Evolutionary conservation across 2,329 filamentous ascomycete species (phyloP).

Genomic region (Talaromyces sp.): DNA sequence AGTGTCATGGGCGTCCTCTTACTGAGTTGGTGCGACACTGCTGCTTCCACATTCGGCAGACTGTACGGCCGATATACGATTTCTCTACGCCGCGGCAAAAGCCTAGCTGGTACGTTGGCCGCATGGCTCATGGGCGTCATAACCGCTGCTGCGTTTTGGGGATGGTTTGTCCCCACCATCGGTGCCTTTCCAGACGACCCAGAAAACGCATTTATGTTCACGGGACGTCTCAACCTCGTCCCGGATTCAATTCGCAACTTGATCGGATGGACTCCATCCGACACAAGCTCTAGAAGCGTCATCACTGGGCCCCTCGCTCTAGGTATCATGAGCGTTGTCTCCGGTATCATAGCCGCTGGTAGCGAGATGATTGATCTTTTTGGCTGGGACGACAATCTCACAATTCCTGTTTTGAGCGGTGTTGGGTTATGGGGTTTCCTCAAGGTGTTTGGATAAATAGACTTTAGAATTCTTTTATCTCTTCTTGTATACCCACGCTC

Average conservation of each 20-base stretch:
- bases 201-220: slow-evolving; percentile 71
- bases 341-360: slow-evolving; percentile 79
- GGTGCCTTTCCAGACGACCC: slow-evolving; percentile 66
- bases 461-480: neutral
- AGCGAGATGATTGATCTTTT: slow-evolving; percentile 90
- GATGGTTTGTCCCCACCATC: slow-evolving; percentile 66
- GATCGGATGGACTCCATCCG: slow-evolving; percentile 55
- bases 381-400: slow-evolving; percentile 95
- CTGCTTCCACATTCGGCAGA: slow-evolving; percentile 88
- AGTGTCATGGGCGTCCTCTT: slow-evolving; percentile 84
- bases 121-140: slow-evolving; percentile 77
- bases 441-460: slow-evolving; percentile 61
- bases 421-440: slow-evolving; percentile 87
- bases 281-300: slow-evolving; percentile 43
- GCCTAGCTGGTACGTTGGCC: slow-evolving; percentile 78
- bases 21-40: slow-evolving; percentile 96
- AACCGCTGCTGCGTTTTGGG: slow-evolving; percentile 84
- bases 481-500: neutral
- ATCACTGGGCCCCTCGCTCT: slow-evolving; percentile 69
- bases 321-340: slow-evolving; percentile 74
- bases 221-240: slow-evolving; percentile 63
- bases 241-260: slow-evolving; percentile 54
- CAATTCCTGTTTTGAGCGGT: slow-evolving; percentile 87
- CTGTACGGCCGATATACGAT: slow-evolving; percentile 86
- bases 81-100: slow-evolving; percentile 79